Evolutionary conservation across 2,329 filamentous ascomycete species (phyloP), one percentile per base, ranked within the genome.

Genomic region (Catunica adiposa): DNA sequence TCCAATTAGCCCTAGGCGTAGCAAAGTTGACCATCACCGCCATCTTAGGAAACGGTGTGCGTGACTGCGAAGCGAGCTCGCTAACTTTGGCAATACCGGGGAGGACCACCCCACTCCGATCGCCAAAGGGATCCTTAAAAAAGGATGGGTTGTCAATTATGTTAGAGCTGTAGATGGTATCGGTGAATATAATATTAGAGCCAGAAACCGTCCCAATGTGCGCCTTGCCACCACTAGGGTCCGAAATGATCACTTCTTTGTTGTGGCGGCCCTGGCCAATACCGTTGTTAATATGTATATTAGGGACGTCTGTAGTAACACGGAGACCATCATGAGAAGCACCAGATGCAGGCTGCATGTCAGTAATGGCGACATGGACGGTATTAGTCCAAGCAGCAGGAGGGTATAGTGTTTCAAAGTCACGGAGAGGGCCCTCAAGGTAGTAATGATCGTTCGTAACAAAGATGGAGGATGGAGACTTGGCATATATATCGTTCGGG

Each of bases 391-490:
- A 80, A 20, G 65, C 69, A 0, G 70, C 66, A 0, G 62, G 60
- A 0, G 63, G 64, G 29, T 68, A 66, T 0, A 74, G 0, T 34
- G 75, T 71, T 60, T 82, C 79, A 14, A 79, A 1, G 0, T 62
- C 7, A 1, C 77, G 70, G 64, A 72, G 62, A 0, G 63, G 3
- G 0, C 78, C 78, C 1, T 74, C 69, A 0, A 68, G 70, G 62
- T 80, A 72, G 60, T 66, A 65, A 55, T 82, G 78, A 59, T 82
- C 79, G 59, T 82, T 82, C 0, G 78, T 81, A 4, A 81, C 73
- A 52, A 77, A 75, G 62, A 82, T 72, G 0, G 72, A 71, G 11
- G 61, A 66, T 0, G 73, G 70, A 0, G 67, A 73, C 3, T 65
- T 61, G 1, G 72, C 76, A 4, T 74, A 64, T 11, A 83, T 64